Conservation (phyloP, 345 rosid genomes). For the Arabidopsis arenosa region DNA sequence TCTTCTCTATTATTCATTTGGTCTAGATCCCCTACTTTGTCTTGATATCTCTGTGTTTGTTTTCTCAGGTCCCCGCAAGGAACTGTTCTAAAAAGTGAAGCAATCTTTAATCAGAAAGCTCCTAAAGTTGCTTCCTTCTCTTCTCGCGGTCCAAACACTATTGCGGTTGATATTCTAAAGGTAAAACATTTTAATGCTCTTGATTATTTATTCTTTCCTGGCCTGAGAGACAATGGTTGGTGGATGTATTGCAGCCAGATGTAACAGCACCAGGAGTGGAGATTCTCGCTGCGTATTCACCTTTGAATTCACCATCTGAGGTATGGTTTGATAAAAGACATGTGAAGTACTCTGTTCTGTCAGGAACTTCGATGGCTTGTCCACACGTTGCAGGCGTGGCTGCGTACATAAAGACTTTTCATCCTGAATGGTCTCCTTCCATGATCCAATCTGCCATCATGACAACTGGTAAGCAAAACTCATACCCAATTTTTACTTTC, state of each 20-base stretch:
- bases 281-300: conserved; percentile 52
- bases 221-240: neutral
- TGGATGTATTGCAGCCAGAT: conserved; percentile 52
- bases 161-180: conserved; percentile 39
- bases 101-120: conserved; percentile 24
- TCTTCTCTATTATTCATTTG: conserved; percentile 14
- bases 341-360: conserved; percentile 32
- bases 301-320: conserved; percentile 21
- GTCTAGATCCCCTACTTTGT: neutral
- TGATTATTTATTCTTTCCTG: neutral
- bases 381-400: conserved; percentile 60
- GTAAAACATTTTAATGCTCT: neutral
- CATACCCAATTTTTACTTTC: neutral
- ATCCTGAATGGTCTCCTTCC: conserved; percentile 65
- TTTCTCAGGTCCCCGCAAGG: conserved; percentile 27
- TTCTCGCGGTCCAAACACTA: conserved; percentile 45
- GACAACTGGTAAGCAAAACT: conserved; percentile 56
- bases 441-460: conserved; percentile 63
- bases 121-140: conserved; percentile 44
- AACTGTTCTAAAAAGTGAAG: conserved; percentile 37
- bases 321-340: neutral
- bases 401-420: conserved; percentile 48
- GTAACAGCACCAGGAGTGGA: conserved; percentile 54
- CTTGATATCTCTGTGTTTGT: neutral
- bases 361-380: conserved; percentile 67